phyloP scores from a whole-genome alignment of 2,329 filamentous ascomycete genomes.

The Aspergillus aculeatinus region DNA sequence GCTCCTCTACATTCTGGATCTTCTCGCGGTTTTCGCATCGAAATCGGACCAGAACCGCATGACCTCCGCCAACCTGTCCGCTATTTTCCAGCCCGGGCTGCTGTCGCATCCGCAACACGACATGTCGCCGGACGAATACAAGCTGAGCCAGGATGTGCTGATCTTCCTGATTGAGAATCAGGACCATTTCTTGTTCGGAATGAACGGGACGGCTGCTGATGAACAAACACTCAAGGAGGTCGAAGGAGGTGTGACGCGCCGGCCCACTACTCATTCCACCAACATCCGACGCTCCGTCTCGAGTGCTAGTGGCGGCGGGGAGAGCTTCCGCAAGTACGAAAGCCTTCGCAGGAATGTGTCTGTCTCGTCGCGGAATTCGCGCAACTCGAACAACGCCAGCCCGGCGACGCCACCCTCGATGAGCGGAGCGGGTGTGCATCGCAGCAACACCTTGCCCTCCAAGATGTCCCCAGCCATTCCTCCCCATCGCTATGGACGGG shows the following conservation, averaged over 20 bases:
- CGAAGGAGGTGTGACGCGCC: constrained; percentile 62
- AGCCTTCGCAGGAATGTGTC: constrained; percentile 84
- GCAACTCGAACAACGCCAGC: constrained; percentile 68
- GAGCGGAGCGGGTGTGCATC: constrained; percentile 59
- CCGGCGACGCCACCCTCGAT: constrained; percentile 61
- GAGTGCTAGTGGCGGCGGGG: constrained; percentile 82
- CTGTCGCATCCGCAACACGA: constrained; percentile 91
- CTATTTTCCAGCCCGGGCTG: constrained; percentile 96
- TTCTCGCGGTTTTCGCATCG: constrained; percentile 93
- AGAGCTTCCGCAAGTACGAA: constrained; percentile 77
- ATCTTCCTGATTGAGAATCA: constrained; percentile 99
- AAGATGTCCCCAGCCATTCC: constrained; percentile 77
- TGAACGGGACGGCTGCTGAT: constrained; percentile 98
- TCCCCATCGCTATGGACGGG: constrained; percentile 64
- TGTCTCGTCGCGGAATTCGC: constrained; percentile 83
- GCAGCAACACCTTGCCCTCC: constrained; percentile 91
- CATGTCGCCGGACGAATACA: constrained; percentile 93
- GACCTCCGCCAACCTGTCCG: constrained; percentile 89
- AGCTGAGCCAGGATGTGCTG: constrained; percentile 91
- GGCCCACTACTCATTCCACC: constrained; percentile 49
- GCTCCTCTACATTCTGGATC: constrained; percentile 89
- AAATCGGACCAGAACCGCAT: constrained; percentile 97
- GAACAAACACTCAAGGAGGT: constrained; percentile 68
- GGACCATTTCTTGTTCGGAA: constrained; percentile 96
- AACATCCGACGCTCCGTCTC: constrained; percentile 72